Evolutionary conservation across 257 asterid species (phyloP).

Genomic region (Rauvolfia tetraphylla): DNA sequence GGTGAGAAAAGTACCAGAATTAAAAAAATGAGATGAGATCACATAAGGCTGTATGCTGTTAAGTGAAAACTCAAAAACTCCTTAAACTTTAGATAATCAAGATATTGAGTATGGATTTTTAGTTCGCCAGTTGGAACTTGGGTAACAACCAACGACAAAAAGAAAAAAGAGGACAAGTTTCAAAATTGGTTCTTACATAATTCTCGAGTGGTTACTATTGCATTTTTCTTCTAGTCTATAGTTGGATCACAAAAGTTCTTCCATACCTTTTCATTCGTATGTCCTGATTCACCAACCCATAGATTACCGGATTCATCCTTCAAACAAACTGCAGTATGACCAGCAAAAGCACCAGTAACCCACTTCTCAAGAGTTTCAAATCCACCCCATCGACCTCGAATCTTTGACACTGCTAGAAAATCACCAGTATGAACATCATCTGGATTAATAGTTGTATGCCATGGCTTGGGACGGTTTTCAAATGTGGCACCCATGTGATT

Average conservation of each 20-base stretch:
- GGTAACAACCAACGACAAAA: background rate
- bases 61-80: background rate
- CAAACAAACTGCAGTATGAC: conserved; percentile 96
- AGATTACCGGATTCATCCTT: conserved; percentile 83
- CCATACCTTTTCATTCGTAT: conserved; percentile 91
- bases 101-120: background rate
- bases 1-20: background rate
- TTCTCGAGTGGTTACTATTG: background rate
- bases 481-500: conserved; percentile 97
- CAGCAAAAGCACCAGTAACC: conserved; percentile 99
- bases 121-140: background rate
- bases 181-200: background rate
- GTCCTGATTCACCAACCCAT: conserved; percentile 99
- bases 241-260: background rate
- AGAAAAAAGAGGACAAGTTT: background rate
- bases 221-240: background rate
- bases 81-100: background rate
- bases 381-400: conserved; percentile 99
- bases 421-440: conserved; percentile 91
- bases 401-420: conserved; percentile 91
- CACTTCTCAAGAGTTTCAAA: conserved; percentile 99
- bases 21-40: background rate
- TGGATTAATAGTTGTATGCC: conserved; percentile 64
- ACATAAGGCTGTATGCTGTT: background rate
- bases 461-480: conserved; percentile 70